Evolutionary conservation across 1,284 basidiomycete species (phyloP), one percentile per base, ranked within the genome.

Genomic region (Austroboletus niveus): DNA sequence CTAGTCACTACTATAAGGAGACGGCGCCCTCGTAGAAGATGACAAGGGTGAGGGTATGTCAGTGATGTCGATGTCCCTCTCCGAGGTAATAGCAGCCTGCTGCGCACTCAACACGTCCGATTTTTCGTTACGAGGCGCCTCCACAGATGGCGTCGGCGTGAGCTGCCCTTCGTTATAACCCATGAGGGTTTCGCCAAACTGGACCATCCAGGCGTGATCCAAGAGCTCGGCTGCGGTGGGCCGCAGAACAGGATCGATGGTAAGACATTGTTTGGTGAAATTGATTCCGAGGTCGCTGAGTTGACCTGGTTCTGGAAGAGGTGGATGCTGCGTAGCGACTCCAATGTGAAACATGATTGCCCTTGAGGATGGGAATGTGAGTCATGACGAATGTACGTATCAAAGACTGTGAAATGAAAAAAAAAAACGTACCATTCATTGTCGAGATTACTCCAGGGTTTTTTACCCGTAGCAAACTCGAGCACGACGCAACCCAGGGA

Each of bases 311-410:
- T 98, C 94, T 2, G 97, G 97, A 12, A 99, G 74, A 3, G 94
- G 95, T 8, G 97, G 97, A 65, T 97, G 94, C 65, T 99, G 92
- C 8, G 94, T 96, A 2, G 96, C 93, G 52, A 98, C 94, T 47
- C 96, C 95, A 47, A 98, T 98, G 68, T 98, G 95, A 79, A 98
- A 98, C 95, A 98, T 98, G 73, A 98, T 96, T 6, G 94, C 94
- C 93, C 92, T 57, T 47, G 20, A 48, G 7, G 27, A 29, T 6
- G 22, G 22, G 27, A 17, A 17, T 17, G 17, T 45, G 45, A 47
- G 47, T 49, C 52, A 49, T 42, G 9, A 55, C 17, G 39, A 29
- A 24, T 39, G 29, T 22, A n/a, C 34, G 27, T n/a, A 41, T 34
- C 14, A 48, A 17, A 41, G 17, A 17, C 41, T n/a, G 14, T 29